A percentile compares a stretch with the other conserved stretches of the same genome.
Conservation (phyloP, 2,329 filamentous ascomycete species). For the Aureobasidium melanogenum region DNA sequence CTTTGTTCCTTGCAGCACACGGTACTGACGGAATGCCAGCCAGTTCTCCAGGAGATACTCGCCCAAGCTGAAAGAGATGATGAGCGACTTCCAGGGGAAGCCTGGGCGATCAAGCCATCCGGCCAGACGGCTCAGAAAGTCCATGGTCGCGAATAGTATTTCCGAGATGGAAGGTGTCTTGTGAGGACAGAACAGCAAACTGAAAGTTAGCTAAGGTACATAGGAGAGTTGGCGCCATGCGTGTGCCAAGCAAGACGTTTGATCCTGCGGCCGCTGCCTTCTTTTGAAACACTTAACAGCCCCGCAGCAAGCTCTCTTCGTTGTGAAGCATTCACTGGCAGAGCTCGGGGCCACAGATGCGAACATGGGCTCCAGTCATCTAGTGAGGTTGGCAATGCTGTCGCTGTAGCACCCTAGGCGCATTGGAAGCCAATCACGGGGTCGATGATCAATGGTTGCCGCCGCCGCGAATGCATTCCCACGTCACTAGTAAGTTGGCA, state of each 20-base stretch:
- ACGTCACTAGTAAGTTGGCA: constrained; percentile 8
- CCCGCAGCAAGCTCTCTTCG: neutral
- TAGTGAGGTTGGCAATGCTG: neutral
- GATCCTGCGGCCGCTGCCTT: neutral
- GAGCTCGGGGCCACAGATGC: neutral
- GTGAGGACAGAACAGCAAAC: neutral
- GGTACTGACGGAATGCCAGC: constrained; percentile 83
- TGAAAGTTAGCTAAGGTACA: too few species aligned
- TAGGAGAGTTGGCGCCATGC: neutral
- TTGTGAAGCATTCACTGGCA: neutral
- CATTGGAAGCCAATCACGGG: neutral
- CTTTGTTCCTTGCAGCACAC: constrained; percentile 67
- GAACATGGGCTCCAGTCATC: neutral
- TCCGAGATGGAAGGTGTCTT: constrained; percentile 4
- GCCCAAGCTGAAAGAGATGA: constrained; percentile 86
- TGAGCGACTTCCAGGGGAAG: constrained; percentile 96
- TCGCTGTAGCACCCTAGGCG: neutral
- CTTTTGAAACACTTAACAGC: neutral
- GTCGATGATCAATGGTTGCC: neutral
- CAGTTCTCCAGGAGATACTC: constrained; percentile 87
- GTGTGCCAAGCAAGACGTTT: constrained; percentile 7
- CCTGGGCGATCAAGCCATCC: constrained; percentile 79
- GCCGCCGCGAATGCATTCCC: constrained; percentile 2
- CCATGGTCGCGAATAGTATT: constrained; percentile 19
- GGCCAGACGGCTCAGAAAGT: constrained; percentile 55